Conservation (phyloP, 345 rosid species). For the Adansonia digitata region DNA sequence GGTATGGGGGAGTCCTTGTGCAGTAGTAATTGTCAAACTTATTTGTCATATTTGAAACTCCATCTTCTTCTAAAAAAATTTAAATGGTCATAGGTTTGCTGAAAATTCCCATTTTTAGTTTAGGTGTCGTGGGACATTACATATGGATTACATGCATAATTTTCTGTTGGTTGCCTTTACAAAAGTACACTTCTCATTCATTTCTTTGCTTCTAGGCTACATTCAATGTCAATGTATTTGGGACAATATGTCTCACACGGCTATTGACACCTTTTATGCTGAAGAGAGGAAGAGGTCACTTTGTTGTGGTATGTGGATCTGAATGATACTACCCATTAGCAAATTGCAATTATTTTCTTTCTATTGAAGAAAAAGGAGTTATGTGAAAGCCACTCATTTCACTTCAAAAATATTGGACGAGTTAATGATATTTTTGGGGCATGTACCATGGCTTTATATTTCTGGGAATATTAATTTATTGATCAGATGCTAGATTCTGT, state of each 20-base stretch:
- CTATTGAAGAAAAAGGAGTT: not conserved
- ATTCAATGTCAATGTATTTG: constrained; percentile 73
- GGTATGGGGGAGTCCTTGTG: constrained; percentile 32
- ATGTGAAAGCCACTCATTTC: not conserved
- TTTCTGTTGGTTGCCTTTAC: not conserved
- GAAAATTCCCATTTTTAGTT: not conserved
- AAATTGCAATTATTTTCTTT: not conserved
- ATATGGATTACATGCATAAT: not conserved
- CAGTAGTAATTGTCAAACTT: constrained; percentile 4
- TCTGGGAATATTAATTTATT: not conserved
- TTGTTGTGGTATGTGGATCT: constrained; percentile 80
- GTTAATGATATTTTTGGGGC: not conserved
- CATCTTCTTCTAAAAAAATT: not conserved
- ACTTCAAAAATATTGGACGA: not conserved
- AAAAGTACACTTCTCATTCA: not conserved
- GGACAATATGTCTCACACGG: constrained; percentile 81
- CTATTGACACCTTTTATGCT: constrained; percentile 75
- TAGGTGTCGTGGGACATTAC: not conserved
- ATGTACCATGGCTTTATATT: not conserved
- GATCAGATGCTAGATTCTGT: not conserved
- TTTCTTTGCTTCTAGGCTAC: constrained; percentile 53
- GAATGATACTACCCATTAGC: not conserved
- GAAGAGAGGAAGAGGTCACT: constrained; percentile 77
- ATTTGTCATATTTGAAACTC: constrained; percentile 1
- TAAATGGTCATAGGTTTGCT: not conserved